A percentile compares a stretch with the other conserved stretches of the same genome.
These are phyloP conservation scores for Neurospora sp. DNA, from an alignment of 495 filamentous ascomycete species.

Conservation along the genomic window DNA sequence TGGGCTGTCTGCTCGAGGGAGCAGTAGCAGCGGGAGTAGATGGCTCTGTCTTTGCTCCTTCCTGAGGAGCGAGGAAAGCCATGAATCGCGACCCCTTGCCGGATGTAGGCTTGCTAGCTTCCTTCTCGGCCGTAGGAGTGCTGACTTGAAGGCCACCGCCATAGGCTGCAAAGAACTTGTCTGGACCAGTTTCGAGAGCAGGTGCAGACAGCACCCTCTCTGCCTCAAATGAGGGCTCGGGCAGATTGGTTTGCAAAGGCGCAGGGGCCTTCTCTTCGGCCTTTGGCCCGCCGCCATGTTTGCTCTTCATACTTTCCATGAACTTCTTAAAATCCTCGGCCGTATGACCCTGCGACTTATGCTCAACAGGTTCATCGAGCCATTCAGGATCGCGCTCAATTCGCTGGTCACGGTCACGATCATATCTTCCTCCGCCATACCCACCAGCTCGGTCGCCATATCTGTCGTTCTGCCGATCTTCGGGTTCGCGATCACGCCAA, in stretches of 20 bases:
- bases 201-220: slow-evolving; percentile 46
- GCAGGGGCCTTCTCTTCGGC: slow-evolving; percentile 40
- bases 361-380: slow-evolving; percentile 68
- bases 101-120: slow-evolving; percentile 30
- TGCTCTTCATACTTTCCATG: slow-evolving; percentile 79
- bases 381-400: slow-evolving; percentile 77
- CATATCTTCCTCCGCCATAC: slow-evolving; percentile 38
- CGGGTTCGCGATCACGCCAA: slow-evolving; percentile 57
- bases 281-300: slow-evolving; percentile 25
- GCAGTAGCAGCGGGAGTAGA: slow-evolving; percentile 24
- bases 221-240: slow-evolving; percentile 22
- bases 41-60: slow-evolving; percentile 46
- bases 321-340: slow-evolving; percentile 92
- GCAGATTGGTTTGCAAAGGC: slow-evolving; percentile 14
- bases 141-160: slow-evolving; percentile 30
- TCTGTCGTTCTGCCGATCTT: slow-evolving; percentile 35
- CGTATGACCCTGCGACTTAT: slow-evolving; percentile 59
- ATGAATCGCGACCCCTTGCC: slow-evolving; percentile 72
- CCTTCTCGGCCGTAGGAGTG: slow-evolving; percentile 33
- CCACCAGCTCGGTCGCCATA: slow-evolving; percentile 24
- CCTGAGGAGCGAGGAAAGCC: slow-evolving; percentile 63
- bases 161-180: slow-evolving; percentile 71
- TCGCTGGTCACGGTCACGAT: slow-evolving; percentile 54
- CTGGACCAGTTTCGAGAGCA: slow-evolving; percentile 55
- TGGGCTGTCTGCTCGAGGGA: slow-evolving; percentile 1